Evolutionary conservation across 257 asterid genomes (phyloP).

Genomic region (Solanum rostratum): DNA sequence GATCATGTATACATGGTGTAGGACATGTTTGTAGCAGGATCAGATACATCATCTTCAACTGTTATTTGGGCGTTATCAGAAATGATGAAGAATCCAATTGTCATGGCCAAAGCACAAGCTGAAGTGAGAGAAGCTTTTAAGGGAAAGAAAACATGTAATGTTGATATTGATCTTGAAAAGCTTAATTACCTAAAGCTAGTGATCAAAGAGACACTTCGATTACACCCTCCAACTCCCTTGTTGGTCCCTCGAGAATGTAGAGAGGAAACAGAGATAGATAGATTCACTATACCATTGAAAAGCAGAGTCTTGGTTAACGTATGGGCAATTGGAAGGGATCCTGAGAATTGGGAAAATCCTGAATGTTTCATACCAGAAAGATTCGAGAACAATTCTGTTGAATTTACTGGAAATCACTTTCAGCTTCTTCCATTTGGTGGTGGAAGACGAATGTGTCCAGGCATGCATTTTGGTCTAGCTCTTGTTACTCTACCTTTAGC

Average conservation of each 20-base stretch:
- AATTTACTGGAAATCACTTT: neutral
- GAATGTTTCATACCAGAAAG: conserved; percentile 7
- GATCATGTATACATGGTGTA: neutral
- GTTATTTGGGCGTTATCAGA: neutral
- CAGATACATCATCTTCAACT: neutral
- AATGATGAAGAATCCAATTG: neutral
- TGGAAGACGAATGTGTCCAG: neutral
- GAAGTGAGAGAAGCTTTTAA: neutral
- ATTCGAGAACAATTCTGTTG: neutral
- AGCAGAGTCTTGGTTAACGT: conserved; percentile 3
- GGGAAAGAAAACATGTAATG: neutral
- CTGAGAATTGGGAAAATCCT: neutral
- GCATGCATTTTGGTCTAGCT: neutral
- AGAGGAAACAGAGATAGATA: neutral
- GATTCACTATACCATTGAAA: neutral
- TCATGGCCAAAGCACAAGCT: neutral
- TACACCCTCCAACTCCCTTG: conserved; percentile 1
- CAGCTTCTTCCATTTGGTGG: neutral
- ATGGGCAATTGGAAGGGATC: conserved; percentile 1
- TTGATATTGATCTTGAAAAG: neutral
- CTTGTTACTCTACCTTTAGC: conserved; percentile 2
- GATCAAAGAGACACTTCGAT: neutral
- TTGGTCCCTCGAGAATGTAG: conserved; percentile 10
- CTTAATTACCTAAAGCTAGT: neutral
- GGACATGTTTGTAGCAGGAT: neutral